Conservation (phyloP, 352 stramenopile genomes). For the Salisapilia sapeloensis region DNA sequence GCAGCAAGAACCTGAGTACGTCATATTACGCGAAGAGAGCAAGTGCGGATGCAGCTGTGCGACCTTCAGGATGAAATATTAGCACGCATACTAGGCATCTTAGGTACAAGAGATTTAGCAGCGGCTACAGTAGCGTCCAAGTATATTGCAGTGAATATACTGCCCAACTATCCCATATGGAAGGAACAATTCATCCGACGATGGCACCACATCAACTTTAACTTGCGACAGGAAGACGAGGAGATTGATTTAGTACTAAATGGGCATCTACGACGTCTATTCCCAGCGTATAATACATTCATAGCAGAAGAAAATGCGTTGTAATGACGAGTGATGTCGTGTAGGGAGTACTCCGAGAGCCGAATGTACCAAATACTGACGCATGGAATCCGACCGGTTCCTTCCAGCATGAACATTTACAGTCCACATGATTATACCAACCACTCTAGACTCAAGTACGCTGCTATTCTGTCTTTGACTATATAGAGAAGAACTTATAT, state of each 20-base stretch:
- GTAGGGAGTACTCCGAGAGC: constrained; percentile 26
- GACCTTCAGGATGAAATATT: no score
- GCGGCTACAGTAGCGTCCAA: constrained; percentile 26
- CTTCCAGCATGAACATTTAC: no score
- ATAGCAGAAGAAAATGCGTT: no score
- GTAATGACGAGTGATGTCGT: no score
- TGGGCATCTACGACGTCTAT: constrained; percentile 15
- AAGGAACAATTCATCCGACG: constrained; percentile 31
- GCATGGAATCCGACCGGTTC: constrained; percentile 40
- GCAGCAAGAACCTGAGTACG: no score
- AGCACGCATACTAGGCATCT: constrained; percentile 18
- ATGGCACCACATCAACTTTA: constrained; percentile 46
- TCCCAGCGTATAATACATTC: constrained; percentile 39
- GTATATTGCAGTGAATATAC: constrained; percentile 18
- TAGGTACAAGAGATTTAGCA: constrained; percentile 32
- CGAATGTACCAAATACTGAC: constrained; percentile 58
- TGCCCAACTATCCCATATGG: constrained; percentile 47
- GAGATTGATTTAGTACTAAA: constrained; percentile 9
- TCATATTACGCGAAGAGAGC: no score
- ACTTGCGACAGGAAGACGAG: constrained; percentile 10
- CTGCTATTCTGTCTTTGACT: no score
- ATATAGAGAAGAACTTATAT: no score
- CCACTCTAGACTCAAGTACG: no score
- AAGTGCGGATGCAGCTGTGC: no score
- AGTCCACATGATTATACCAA: no score